phyloP scores from a whole-genome alignment of 768 basidiomycete species.

The Suillus fuscotomentosus region DNA sequence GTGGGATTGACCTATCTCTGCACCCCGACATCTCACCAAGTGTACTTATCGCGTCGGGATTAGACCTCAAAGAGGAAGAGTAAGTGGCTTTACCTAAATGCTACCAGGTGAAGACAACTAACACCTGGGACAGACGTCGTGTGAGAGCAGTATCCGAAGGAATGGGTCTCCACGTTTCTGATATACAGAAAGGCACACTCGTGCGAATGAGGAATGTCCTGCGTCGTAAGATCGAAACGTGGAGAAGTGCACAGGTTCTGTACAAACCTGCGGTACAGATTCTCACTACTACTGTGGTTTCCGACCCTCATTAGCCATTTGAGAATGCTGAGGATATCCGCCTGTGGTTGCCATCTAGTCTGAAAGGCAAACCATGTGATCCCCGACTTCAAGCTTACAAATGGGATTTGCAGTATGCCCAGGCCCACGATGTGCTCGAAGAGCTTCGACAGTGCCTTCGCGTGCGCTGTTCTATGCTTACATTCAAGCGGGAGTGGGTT shows the following conservation, averaged over 20 bases:
- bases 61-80: slow-evolving; percentile 19
- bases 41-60: slow-evolving; percentile 10
- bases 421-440: slow-evolving; percentile 9
- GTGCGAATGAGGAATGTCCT: not conserved
- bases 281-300: not conserved
- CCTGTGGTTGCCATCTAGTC: slow-evolving; percentile 7
- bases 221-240: not conserved
- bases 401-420: slow-evolving; percentile 8
- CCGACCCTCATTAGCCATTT: not conserved
- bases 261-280: not conserved
- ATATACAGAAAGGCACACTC: not conserved
- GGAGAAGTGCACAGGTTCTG: not conserved
- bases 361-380: not conserved
- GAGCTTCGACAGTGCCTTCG: slow-evolving; percentile 9
- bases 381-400: not conserved
- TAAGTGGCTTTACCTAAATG: not conserved
- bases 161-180: not conserved
- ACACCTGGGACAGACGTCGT: not conserved
- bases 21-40: slow-evolving; percentile 8
- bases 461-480: not conserved
- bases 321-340: not conserved
- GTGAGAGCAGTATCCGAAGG: not conserved
- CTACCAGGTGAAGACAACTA: not conserved
- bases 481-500: slow-evolving; percentile 6
- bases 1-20: not conserved